A percentile compares a stretch with the other conserved stretches of the same genome.
Conservation (phyloP, 2,329 filamentous ascomycete species). For the Ophiostoma angusticollis region DNA sequence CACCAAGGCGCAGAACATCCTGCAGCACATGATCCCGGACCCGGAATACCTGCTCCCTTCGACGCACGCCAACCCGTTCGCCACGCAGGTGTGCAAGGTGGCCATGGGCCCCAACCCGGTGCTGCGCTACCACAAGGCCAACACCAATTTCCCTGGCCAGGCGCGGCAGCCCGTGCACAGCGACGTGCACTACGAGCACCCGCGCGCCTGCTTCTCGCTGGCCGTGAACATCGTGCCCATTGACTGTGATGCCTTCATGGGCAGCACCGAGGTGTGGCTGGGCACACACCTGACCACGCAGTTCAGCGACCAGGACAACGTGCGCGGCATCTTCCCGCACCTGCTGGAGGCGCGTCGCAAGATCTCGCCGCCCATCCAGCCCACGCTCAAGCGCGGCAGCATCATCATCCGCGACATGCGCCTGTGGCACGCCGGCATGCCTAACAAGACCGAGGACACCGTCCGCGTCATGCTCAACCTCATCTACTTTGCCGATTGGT, state of each 20-base stretch:
- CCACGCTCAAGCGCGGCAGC: constrained; percentile 28
- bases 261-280: constrained; percentile 37
- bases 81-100: constrained; percentile 4
- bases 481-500: constrained; percentile 27
- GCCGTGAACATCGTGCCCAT: constrained; percentile 35
- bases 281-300: constrained; percentile 26
- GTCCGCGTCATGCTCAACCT: constrained; percentile 29
- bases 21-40: constrained; percentile 13
- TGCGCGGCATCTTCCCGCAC: constrained; percentile 16
- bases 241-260: constrained; percentile 30
- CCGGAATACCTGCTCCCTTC: constrained; percentile 5
- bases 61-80: constrained; percentile 11
- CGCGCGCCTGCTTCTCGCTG: constrained; percentile 32
- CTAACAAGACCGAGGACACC: constrained; percentile 28
- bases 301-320: constrained; percentile 20
- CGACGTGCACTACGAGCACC: constrained; percentile 32
- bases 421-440: constrained; percentile 37
- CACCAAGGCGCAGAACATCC: constrained; percentile 12
- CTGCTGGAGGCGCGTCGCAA: constrained; percentile 21
- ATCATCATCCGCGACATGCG: constrained; percentile 33
- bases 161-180: constrained; percentile 28
- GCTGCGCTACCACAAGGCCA: constrained; percentile 12
- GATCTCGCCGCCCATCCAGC: constrained; percentile 25
- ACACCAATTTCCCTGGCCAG: constrained; percentile 11
- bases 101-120: constrained; percentile 11